Evolutionary conservation across 2,329 filamentous ascomycete species (phyloP), one percentile per base, ranked within the genome.

Genomic region (Aspergillus brunneoviolaceus): DNA sequence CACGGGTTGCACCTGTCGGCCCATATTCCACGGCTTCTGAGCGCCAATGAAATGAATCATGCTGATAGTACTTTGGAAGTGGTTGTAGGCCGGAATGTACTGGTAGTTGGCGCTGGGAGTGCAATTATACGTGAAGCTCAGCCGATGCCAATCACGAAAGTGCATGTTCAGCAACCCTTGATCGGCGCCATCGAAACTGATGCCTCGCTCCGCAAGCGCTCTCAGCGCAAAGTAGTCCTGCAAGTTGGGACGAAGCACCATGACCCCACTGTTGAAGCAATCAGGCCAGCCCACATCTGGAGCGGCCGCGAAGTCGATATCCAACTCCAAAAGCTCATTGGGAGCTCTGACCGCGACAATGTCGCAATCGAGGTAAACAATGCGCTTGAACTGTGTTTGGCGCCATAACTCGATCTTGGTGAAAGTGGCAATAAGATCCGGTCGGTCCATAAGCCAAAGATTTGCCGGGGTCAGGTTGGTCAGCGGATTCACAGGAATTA

Each of bases 201-300:
- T 90, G 27, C 93, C 93, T 58, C 88, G 84, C 67, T 92, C 85
- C 27, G 95, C 92, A 82, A 97, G 87, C 64, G 90, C 91, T 64
- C 87, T 82, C 72, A 99, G 83, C 48, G 91, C 90, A 77, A 92
- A 89, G 77, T 93, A 98, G 67, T 96, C 93, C 59, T 89, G 89
- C 84, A 93, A 82, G 76, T 94, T 89, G 35, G 95, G 95, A 16
- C 84, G 89, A 61, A 99, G 78, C 39, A 92, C 92, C 92, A 99
- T 96, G 68, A 99, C 87, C 70, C 95, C 95, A n/a, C 90, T 92
- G 78, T 99, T 99, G 86, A 98, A 98, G 62, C 93, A 85, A 78
- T 99, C 95, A 35, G 95, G 95, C 95, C 95, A 99, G 67, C 95
- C 95, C 69, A 98, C 92, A 76, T 99, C 95, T 33, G 95, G 93